A percentile compares a stretch with the other conserved stretches of the same genome.
Conservation (phyloP, 768 basidiomycete species). For the Phaffia australis region DNA sequence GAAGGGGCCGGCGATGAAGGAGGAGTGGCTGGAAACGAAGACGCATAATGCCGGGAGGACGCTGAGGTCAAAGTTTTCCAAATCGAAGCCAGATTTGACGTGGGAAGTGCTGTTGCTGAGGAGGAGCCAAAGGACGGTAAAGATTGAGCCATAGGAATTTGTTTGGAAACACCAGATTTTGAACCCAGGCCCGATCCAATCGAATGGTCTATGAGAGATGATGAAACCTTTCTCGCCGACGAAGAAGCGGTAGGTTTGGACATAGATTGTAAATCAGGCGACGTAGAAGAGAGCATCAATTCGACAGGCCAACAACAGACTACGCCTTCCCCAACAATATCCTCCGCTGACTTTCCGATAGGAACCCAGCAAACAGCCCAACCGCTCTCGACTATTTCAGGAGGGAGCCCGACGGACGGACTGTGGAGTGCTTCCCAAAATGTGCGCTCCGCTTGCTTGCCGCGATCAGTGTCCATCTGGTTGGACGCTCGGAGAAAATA, state of each 20-base stretch:
- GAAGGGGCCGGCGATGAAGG: conserved; percentile 37
- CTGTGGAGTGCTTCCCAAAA: conserved; percentile 57
- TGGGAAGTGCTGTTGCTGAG: neutral
- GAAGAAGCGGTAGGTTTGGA: too few species aligned
- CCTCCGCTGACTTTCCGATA: conserved; percentile 38
- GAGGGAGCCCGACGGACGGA: conserved; percentile 41
- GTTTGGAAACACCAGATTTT: neutral
- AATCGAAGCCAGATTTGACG: neutral
- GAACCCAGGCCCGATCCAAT: too few species aligned
- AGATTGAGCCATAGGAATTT: neutral
- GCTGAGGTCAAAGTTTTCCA: conserved; percentile 11
- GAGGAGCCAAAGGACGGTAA: neutral
- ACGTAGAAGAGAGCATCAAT: conserved; percentile 73
- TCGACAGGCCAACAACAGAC: conserved; percentile 58
- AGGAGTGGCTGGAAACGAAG: conserved; percentile 29
- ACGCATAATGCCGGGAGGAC: conserved; percentile 4
- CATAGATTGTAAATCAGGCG: conserved; percentile 43
- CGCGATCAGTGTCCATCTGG: conserved; percentile 44
- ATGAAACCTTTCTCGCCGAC: neutral
- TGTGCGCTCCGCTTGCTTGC: conserved; percentile 50
- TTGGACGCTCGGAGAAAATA: conserved; percentile 60
- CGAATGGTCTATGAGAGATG: neutral
- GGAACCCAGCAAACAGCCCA: conserved; percentile 27
- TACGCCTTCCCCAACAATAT: conserved; percentile 40
- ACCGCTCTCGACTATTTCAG: neutral